These are phyloP conservation scores for Zea luxurians DNA, from an alignment of 176 grass and related monocot genomes.

Conservation along the genomic window DNA sequence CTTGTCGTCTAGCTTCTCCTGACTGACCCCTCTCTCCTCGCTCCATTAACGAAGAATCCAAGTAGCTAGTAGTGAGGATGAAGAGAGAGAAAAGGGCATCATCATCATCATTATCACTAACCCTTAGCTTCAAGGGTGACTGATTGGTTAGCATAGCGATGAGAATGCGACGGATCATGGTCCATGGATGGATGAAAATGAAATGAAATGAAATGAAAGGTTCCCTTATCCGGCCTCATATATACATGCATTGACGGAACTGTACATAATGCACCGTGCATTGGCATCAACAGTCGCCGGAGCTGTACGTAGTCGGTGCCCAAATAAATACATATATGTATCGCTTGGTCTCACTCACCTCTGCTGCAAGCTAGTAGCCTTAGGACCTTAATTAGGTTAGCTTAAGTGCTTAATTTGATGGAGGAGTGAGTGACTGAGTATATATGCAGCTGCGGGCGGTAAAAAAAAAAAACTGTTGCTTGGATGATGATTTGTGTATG, in stretches of 20 bases:
- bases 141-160: background rate
- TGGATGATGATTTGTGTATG: too few species aligned
- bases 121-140: background rate
- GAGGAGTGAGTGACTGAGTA: too few species aligned
- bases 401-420: too few species aligned
- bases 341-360: constrained; percentile 29
- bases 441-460: too few species aligned
- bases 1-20: constrained; percentile 42
- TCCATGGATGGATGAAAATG: constrained; percentile 11
- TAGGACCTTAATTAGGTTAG: too few species aligned
- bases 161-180: background rate
- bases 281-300: constrained; percentile 16
- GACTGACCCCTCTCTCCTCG: background rate
- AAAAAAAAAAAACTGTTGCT: too few species aligned
- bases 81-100: background rate
- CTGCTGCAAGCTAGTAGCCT: too few species aligned
- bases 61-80: background rate
- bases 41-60: background rate
- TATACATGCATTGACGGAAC: background rate
- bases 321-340: constrained; percentile 52
- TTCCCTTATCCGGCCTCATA: too few species aligned
- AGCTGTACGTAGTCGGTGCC: constrained; percentile 28
- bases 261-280: background rate
- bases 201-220: background rate
- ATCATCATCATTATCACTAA: background rate